Evolutionary conservation across 2,329 filamentous ascomycete species (phyloP).

Genomic region (Venturia aucupariae): DNA sequence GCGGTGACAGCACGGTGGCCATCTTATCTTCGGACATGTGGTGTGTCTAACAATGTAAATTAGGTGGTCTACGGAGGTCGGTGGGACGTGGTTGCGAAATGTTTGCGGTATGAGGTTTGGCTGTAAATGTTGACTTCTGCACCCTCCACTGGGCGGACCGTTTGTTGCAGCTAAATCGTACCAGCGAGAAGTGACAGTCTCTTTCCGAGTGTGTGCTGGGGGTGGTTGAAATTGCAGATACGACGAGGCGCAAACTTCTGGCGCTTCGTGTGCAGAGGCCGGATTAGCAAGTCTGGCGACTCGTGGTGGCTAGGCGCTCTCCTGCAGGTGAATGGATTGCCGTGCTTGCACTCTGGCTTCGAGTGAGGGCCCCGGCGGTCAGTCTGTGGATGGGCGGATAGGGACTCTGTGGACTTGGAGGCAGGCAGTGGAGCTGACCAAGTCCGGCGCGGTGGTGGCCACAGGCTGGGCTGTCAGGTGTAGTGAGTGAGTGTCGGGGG

Average conservation of each 20-base stretch:
- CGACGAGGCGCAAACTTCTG: neutral
- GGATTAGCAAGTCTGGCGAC: neutral
- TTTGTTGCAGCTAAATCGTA: neutral
- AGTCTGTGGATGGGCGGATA: neutral
- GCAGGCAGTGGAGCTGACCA: neutral
- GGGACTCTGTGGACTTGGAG: neutral
- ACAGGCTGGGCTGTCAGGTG: conserved; percentile 6
- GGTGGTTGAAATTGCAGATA: neutral
- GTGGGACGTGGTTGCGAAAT: neutral
- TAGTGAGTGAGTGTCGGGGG: neutral
- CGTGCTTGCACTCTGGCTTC: neutral
- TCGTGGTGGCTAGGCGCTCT: conserved; percentile 3
- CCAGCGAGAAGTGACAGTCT: neutral
- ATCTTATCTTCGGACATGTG: conserved; percentile 6
- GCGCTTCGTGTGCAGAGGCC: conserved; percentile 6
- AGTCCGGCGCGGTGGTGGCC: neutral
- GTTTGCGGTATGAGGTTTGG: neutral
- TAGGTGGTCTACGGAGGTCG: neutral
- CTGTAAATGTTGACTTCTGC: neutral
- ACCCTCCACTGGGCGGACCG: neutral
- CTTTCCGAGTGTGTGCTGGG: neutral
- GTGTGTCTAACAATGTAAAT: neutral
- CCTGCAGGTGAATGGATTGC: neutral
- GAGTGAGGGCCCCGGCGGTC: neutral
- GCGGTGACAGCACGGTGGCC: conserved; percentile 12